Base-by-base conservation (phyloP, 371 early-diverging fungal genomes). In the Mucor velutinosus region DNA sequence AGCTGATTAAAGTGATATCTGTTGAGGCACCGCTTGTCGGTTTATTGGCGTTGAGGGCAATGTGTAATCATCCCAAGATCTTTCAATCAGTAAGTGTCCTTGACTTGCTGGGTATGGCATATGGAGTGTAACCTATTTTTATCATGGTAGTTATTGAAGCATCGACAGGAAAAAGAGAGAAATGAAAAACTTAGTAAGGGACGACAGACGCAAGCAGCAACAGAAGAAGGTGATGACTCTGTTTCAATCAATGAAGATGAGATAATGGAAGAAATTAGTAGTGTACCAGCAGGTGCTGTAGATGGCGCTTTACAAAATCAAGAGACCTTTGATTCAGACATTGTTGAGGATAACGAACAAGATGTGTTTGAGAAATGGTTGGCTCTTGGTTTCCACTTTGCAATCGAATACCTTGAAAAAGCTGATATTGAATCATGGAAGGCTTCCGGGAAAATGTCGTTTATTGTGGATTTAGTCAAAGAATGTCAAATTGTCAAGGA, bases 21-120 rank as follows among this genome's bases (percentile, higher is more conserved):
- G 21, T 7, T 0, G 37, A 60, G 27, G 33, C 25, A 12, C 66
- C 72, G 14, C 21, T 81, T 27, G 41, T 63, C 6, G 57, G 39
- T 35, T 25, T 78, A 4, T 30, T 67, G 3, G 33, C 78, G 12
- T 67, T 91, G n/a, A 61, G 83, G 47, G 77, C 79, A 3, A 81
- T 92, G 2, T 92, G 93, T 71, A 92, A 91, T 56, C 93, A 93
- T 71, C 94, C 93, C 1, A 76, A 83, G 2, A 79, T 89, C 3
- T 83, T 86, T n/a, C 45, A 67, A 58, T 71, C 76, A 62, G 88
- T 83, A 74, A 62, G 41, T 56, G 14, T 17, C 23, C 12, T 25
- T 23, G 21, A n/a, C 25, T 11, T 47, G 3, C 21, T 7, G 21
- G n/a, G 14, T 47, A 5, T 53, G n/a, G 11, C 29, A 49, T 21